Base-by-base conservation (phyloP, 352 stramenopile genomes). In the Saprolegnia parasitica region DNA sequence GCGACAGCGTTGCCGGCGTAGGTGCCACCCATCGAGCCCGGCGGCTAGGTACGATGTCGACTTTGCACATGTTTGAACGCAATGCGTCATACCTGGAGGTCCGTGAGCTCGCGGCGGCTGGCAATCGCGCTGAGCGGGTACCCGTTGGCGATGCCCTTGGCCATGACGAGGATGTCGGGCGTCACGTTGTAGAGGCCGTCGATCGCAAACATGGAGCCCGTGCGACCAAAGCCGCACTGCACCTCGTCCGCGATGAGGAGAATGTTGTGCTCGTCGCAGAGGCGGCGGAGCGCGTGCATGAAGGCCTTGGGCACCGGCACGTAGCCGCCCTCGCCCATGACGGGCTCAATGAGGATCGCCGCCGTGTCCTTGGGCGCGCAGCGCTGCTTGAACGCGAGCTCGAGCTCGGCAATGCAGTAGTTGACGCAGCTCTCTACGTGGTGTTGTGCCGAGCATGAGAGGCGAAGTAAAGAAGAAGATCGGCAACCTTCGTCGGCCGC, bases 201-300 rank as follows among this genome's bases (percentile, higher is more conserved):
- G 40, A 94, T 91, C 40, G 91, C 89, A 74, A 93, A 97, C 76
- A 93, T 86, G 35, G 87, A 81, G 40, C 89, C 90, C 32, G 88
- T 97, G 42, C 90, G 83, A 32, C 80, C 93, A 72, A 96, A 95
- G 16, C 92, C 93, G 46, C 83, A 91, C 74, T 98, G 93, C 39
- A 98, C 86, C 76, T 98, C 92, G 70, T 98, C 95, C 9, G 90
- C 79, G 65, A 98, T 95, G 50, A 98, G 78, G 47, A 98, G 73
- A 63, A 98, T 98, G 68, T 93, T 78, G 72, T 98, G 94, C 35
- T 92, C 79, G 50, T 96, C 81, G 71, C 92, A 98, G 56, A 98
- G 93, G 46, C 88, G 77, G 42, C 88, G 87, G 72, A 98, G 71
- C 29, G 85, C 84, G 75, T 96, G 81, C 84, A 98, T 89, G 80